Evolutionary conservation across 441 rosid species (phyloP).

Genomic region (Brassica balearica): DNA sequence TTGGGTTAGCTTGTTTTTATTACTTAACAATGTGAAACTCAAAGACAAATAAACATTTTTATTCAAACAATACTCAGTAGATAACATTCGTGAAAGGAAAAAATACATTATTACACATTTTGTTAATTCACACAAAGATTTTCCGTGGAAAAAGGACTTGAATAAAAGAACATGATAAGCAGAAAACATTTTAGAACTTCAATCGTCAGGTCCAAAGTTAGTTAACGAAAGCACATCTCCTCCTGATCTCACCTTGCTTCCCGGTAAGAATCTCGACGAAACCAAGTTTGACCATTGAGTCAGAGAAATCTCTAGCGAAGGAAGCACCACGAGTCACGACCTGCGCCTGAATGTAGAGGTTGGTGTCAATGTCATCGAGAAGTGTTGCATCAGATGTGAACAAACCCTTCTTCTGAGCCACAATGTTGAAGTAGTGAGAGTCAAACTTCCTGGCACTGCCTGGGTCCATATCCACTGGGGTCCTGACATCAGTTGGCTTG

Average conservation of each 20-base stretch:
- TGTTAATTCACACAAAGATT: not conserved
- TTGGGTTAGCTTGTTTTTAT: not conserved
- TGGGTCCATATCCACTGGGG: conserved; percentile 60
- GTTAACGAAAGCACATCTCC: conserved; percentile 49
- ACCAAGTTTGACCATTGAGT: conserved; percentile 62
- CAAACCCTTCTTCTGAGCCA: conserved; percentile 58
- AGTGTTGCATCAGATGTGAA: conserved; percentile 66
- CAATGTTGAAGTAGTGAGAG: conserved; percentile 51
- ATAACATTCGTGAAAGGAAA: not conserved
- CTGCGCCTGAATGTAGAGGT: conserved; percentile 49
- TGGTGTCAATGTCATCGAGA: conserved; percentile 53
- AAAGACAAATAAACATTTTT: not conserved
- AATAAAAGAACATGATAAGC: not conserved
- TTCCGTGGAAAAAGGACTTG: not conserved
- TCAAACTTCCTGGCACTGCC: conserved; percentile 59
- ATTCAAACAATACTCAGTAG: not conserved
- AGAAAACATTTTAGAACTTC: not conserved
- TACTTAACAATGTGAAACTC: not conserved
- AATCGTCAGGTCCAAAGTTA: not conserved
- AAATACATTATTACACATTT: not conserved
- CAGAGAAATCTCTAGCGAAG: conserved; percentile 35
- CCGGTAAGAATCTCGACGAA: conserved; percentile 53
- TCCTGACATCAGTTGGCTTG: conserved; percentile 44
- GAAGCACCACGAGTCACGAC: conserved; percentile 34
- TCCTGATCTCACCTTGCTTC: conserved; percentile 54